Base-by-base conservation (phyloP, 163 green algal species). In the Scenedesmus sp. region DNA sequence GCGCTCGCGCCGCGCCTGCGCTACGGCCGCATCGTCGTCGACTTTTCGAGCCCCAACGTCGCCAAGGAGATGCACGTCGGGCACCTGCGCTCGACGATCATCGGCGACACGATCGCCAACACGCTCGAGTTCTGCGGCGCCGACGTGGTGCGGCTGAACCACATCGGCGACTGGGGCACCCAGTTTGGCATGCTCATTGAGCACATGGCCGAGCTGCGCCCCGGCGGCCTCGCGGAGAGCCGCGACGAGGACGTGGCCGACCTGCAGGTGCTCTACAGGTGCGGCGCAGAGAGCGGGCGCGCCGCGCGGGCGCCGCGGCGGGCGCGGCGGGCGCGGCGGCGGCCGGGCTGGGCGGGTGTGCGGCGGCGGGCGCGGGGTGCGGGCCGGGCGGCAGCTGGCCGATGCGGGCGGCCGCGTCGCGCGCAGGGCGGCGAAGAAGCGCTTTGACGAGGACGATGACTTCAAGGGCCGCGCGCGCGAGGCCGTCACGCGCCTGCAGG, bases 61-160 rank as follows among this genome's bases (percentile, higher is more conserved):
- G 96, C 96, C 73, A 99, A 99, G 89, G 95, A 99, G 88, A 99
- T 99, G 96, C 96, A 99, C 73, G 96, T 99, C 47, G 96, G 96
- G 17, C 96, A 99, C 88, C 89, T 99, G 81, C 90, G 96, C 28
- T 97, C 91, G 54, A 99, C 96, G 70, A 99, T 99, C 87, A 97
- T 99, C 50, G 96, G 96, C 39, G 93, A 96, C 63, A 70, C 63
- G 26, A 70, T 77, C 64, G 24, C 9, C 66, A 86, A 87, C 57
- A 89, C 86, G 2, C 90, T 98, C 13, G 94, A 97, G 84, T 97
- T 93, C 83, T 96, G 90, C 76, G 91, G 92, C 36, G 88, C 90
- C 0, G 85, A 97, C 44, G 93, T 97, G 48, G 63, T 98, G 85
- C 89, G 95, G 14, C 87, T 98, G 22, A 99, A 99, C 89, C 96